These are phyloP conservation scores for Pseudocercospora fijiensis DNA, from an alignment of 2,329 filamentous ascomycete species.

Conservation along the genomic window DNA sequence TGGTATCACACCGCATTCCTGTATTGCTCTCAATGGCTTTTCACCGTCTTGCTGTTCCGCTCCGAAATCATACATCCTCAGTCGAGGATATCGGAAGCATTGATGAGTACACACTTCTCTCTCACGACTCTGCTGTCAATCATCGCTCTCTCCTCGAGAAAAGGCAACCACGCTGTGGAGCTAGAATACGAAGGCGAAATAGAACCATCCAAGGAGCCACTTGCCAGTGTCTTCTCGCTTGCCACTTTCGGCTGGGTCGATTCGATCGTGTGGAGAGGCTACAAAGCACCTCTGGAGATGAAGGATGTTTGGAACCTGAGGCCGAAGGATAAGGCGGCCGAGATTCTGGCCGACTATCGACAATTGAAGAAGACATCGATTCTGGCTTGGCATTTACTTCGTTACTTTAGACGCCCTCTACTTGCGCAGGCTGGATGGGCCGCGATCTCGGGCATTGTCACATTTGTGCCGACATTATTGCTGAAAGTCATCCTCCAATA, in stretches of 20 bases:
- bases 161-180: conserved; percentile 85
- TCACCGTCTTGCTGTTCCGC: conserved; percentile 74
- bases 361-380: conserved; percentile 78
- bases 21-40: conserved; percentile 80
- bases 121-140: conserved; percentile 71
- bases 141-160: conserved; percentile 78
- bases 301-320: conserved; percentile 88
- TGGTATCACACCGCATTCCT: conserved; percentile 92
- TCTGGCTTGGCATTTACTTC: conserved; percentile 75
- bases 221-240: conserved; percentile 84
- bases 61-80: conserved; percentile 77
- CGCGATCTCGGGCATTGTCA: conserved; percentile 74
- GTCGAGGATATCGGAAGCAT: conserved; percentile 60
- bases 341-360: conserved; percentile 77
- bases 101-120: conserved; percentile 72
- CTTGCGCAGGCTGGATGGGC: conserved; percentile 79
- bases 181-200: conserved; percentile 87
- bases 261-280: conserved; percentile 82
- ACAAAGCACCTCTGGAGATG: conserved; percentile 78
- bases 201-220: conserved; percentile 80
- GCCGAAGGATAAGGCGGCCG: conserved; percentile 81
- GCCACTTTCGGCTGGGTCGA: conserved; percentile 91
- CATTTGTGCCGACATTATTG: conserved; percentile 86
- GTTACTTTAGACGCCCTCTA: conserved; percentile 77
- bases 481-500: conserved; percentile 90